phyloP scores from a whole-genome alignment of 2,329 filamentous ascomycete species.

The Hysterium pulicare region DNA sequence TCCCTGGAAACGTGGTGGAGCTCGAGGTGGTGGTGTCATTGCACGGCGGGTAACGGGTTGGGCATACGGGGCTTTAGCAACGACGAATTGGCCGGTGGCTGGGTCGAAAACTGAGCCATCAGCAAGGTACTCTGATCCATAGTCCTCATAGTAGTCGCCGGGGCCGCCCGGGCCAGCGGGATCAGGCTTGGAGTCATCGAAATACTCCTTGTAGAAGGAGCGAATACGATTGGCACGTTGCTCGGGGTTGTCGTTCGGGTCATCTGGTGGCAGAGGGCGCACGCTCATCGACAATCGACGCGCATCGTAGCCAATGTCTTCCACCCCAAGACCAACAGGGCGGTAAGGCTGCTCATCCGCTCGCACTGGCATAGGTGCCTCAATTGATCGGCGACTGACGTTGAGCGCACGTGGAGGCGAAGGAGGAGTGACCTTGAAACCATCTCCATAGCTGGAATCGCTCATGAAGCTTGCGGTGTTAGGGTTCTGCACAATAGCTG shows the following conservation, averaged over 20 bases:
- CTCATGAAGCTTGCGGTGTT: conserved; percentile 44
- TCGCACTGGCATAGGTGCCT: conserved; percentile 17
- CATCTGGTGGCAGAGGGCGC: conserved; percentile 82
- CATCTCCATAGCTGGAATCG: conserved; percentile 54
- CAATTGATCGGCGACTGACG: conserved; percentile 13
- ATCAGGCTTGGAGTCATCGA: conserved; percentile 71
- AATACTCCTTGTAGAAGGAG: conserved; percentile 99
- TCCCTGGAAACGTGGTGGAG: conserved; percentile 54
- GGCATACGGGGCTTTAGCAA: conserved; percentile 62
- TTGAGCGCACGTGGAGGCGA: conserved; percentile 23
- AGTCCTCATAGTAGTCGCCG: conserved; percentile 69
- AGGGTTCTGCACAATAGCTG: conserved; percentile 32
- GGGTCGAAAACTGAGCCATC: conserved; percentile 58
- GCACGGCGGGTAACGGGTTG: conserved; percentile 83
- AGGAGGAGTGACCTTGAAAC: conserved; percentile 48
- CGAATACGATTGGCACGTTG: conserved; percentile 92
- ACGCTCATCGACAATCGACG: conserved; percentile 60
- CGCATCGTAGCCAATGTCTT: conserved; percentile 35
- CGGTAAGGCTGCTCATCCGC: conserved; percentile 18
- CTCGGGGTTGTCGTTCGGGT: conserved; percentile 86
- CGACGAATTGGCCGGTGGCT: conserved; percentile 62
- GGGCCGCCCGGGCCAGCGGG: conserved; percentile 30
- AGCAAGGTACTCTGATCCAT: conserved; percentile 66
- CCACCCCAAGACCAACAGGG: conserved; percentile 24
- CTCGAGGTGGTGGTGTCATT: conserved; percentile 87